Evolutionary conservation across 306 rosid species (phyloP).

Genomic region (Acacia melanoxylon): DNA sequence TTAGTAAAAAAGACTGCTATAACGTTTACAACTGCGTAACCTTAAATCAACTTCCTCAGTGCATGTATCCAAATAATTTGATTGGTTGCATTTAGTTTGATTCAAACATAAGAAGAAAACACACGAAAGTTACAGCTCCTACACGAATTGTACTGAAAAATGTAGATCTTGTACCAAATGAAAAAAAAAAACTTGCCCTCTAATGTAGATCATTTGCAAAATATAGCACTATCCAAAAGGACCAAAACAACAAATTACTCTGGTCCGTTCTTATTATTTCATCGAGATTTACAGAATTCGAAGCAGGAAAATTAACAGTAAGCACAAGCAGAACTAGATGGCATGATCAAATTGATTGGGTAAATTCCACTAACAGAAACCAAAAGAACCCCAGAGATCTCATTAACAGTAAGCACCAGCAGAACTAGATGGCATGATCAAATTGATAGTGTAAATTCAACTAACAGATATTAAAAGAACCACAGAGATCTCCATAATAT

Average conservation of each 20-base stretch:
- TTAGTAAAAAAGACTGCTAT: neutral
- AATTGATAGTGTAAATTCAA: neutral
- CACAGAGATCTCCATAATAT: neutral
- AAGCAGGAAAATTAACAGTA: neutral
- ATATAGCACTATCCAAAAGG: neutral
- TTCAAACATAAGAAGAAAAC: constrained; percentile 6
- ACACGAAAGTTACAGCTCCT: neutral
- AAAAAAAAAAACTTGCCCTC: neutral
- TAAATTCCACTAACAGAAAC: neutral
- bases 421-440: neutral
- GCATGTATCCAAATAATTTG: neutral
- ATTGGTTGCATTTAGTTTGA: neutral
- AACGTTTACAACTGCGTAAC: neutral
- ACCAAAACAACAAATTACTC: neutral
- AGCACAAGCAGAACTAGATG: neutral
- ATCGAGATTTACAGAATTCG: neutral
- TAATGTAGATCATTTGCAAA: neutral
- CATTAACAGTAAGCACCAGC: neutral
- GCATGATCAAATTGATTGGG: neutral
- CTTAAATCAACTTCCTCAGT: constrained; percentile 24
- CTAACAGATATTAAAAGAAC: neutral
- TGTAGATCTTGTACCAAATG: neutral
- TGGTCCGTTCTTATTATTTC: neutral
- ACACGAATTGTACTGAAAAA: neutral
- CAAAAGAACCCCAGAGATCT: constrained; percentile 9